Conservation (phyloP, 768 basidiomycete species). For the Russula earlei region DNA sequence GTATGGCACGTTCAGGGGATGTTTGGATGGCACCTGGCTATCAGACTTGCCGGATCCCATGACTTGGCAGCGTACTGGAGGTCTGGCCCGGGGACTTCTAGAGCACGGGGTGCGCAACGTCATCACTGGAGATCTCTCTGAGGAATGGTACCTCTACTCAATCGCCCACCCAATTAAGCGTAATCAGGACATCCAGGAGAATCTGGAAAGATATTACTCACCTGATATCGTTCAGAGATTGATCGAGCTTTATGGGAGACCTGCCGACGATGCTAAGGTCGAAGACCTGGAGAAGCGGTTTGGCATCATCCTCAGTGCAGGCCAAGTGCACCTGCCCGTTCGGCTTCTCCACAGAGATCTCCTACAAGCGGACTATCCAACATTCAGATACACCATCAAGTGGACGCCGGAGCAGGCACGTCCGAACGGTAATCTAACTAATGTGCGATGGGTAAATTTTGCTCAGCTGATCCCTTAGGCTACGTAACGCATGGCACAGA, state of each 20-base stretch:
- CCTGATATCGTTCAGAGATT: constrained; percentile 37
- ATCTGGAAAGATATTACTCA: constrained; percentile 55
- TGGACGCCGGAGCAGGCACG: constrained; percentile 59
- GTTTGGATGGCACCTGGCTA: constrained; percentile 52
- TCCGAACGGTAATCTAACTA: constrained; percentile 36
- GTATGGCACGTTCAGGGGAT: constrained; percentile 61
- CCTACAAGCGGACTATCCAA: constrained; percentile 44
- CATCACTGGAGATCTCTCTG: constrained; percentile 56
- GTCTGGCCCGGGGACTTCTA: constrained; percentile 42
- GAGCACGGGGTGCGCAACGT: constrained; percentile 53
- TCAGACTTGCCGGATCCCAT: constrained; percentile 45
- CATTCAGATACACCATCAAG: constrained; percentile 57
- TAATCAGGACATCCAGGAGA: constrained; percentile 43
- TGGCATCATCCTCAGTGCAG: constrained; percentile 51
- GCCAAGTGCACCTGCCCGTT: constrained; percentile 61
- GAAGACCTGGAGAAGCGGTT: constrained; percentile 40
- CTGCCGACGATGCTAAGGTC: constrained; percentile 32
- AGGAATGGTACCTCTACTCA: constrained; percentile 74
- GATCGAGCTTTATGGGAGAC: constrained; percentile 33
- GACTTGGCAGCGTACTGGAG: constrained; percentile 57
- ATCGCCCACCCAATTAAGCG: constrained; percentile 52
- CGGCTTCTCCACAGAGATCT: constrained; percentile 55
- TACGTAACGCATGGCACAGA: constrained; percentile 68
- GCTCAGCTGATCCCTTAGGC: constrained; percentile 30
- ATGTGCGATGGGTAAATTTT: not conserved